Evolutionary conservation across 2,329 filamentous ascomycete species (phyloP), one percentile per base, ranked within the genome.

Genomic region (Fusarium sp.): DNA sequence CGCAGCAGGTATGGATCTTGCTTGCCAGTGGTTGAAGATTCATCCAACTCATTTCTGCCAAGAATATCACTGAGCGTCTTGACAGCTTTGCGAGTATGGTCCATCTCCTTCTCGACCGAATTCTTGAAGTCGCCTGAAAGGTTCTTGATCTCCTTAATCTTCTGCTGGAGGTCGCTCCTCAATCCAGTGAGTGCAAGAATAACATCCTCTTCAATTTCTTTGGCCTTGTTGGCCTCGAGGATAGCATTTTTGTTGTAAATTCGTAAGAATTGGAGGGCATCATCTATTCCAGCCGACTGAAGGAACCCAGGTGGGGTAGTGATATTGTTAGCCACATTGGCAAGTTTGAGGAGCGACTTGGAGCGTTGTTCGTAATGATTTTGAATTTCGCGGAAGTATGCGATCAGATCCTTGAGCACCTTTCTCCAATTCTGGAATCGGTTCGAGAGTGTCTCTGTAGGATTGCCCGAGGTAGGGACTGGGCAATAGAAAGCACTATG

Each of bases 371-470:
- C 96, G 82, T 98, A 98, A 54, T 95, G 94, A 57, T 89, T 89
- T 80, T 98, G 94, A 53, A 98, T 91, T 81, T 98, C 96, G 77
- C 94, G 92, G 81, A 98, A 98, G 82, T 98, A 98, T 64, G 93
- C 86, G 75, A 98, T 98, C 50, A 98, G 87, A 75, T 98, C 95
- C 82, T 98, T 98, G 60, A 99, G 89, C 20, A 98, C 89, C 85
- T 97, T 98, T 78, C 96, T 91, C 96, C 96, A 99, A 95, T 95
- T 90, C 86, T 98, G 94, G 81, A 99, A 99, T 62, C 96, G 90
- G 77, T 91, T 94, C 48, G 94, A 93, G 36, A 99, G 87, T 57
- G 93, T 88, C 66, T 98, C 96, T 3, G 96, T 98, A 5, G 96
- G 96, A 59, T 91, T 95, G 8, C 94, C 94, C 24, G 89, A 90